These are phyloP conservation scores for Quercus cerris DNA, from an alignment of 306 rosid genomes.

Conservation along the genomic window DNA sequence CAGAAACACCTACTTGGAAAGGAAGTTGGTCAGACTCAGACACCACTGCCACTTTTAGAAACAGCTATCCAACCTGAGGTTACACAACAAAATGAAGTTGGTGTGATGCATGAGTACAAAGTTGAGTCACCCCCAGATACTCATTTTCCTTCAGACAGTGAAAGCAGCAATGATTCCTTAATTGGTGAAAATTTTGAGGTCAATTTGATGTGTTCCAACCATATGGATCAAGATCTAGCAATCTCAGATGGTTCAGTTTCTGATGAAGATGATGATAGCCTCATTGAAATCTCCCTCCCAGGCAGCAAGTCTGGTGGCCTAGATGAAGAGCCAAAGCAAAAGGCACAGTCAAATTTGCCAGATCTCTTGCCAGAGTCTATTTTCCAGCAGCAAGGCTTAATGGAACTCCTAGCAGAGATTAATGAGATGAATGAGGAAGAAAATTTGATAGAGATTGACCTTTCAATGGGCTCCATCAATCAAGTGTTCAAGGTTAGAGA, in stretches of 20 bases:
- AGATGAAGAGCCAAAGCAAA: slow-evolving; percentile 34
- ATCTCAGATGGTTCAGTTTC: slow-evolving; percentile 33
- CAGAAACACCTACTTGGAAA: slow-evolving; percentile 10
- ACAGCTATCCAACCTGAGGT: slow-evolving; percentile 13
- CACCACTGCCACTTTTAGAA: slow-evolving; percentile 9
- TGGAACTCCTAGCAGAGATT: slow-evolving; percentile 54
- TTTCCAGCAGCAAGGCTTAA: slow-evolving; percentile 32
- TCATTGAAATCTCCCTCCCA: slow-evolving; percentile 67
- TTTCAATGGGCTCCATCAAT: slow-evolving; percentile 44
- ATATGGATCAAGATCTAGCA: slow-evolving; percentile 17
- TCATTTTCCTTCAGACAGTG: slow-evolving; percentile 43
- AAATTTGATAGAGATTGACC: slow-evolving; percentile 66
- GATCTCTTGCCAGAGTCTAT: slow-evolving; percentile 39
- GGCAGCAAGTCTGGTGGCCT: slow-evolving; percentile 19
- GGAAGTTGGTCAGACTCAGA: background rate
- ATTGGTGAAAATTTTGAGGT: slow-evolving; percentile 31
- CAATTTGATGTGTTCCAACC: slow-evolving; percentile 7
- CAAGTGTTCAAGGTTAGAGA: slow-evolving; percentile 34
- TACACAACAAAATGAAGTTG: slow-evolving; percentile 23
- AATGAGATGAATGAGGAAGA: slow-evolving; percentile 66
- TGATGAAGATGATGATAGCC: slow-evolving; percentile 37
- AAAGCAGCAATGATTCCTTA: slow-evolving; percentile 32
- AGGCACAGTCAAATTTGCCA: slow-evolving; percentile 23
- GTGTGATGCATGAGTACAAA: slow-evolving; percentile 22
- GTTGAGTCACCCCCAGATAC: slow-evolving; percentile 22